A percentile compares a stretch with the other conserved stretches of the same genome.
phyloP scores from a whole-genome alignment of 352 stramenopile genomes.

The Globisporangium heterothallicum region DNA sequence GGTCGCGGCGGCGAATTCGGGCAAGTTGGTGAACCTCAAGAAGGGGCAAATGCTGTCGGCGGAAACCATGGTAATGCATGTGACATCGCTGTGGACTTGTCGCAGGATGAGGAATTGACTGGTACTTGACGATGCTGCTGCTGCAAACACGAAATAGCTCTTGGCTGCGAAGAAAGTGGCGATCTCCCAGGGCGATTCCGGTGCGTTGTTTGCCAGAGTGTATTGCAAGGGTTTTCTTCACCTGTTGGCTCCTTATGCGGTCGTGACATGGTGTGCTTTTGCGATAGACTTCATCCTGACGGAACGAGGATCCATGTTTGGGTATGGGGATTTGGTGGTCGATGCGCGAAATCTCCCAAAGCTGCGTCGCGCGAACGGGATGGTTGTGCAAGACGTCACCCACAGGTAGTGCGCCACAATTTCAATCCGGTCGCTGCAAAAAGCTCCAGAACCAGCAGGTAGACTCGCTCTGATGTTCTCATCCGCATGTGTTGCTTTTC shows the following conservation, averaged over 20 bases:
- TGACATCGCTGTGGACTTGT: conserved; percentile 1
- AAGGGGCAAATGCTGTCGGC: conserved; percentile 85
- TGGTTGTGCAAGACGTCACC: conserved; percentile 86
- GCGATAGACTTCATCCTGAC: conserved; percentile 77
- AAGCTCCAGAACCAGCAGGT: not conserved
- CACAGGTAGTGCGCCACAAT: no score
- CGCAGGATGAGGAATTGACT: not conserved
- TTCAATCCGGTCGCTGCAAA: no score
- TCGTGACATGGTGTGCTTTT: conserved; percentile 15
- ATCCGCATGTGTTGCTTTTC: not conserved
- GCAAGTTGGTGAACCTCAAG: conserved; percentile 84
- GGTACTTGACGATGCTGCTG: not conserved
- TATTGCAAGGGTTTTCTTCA: not conserved
- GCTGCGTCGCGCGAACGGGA: conserved; percentile 42
- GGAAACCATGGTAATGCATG: conserved; percentile 62
- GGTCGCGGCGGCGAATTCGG: conserved; percentile 64
- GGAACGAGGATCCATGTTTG: conserved; percentile 85
- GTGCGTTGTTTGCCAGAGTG: conserved; percentile 9
- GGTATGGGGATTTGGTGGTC: conserved; percentile 84
- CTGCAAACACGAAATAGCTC: no score
- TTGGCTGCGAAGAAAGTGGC: conserved; percentile 70
- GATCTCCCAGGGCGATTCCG: conserved; percentile 45
- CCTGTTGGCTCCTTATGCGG: no score
- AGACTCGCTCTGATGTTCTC: not conserved
- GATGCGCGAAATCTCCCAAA: conserved; percentile 79